These are phyloP conservation scores for Obelidium mucronatum DNA, from an alignment of 192 early-diverging fungal species.

Conservation along the genomic window DNA sequence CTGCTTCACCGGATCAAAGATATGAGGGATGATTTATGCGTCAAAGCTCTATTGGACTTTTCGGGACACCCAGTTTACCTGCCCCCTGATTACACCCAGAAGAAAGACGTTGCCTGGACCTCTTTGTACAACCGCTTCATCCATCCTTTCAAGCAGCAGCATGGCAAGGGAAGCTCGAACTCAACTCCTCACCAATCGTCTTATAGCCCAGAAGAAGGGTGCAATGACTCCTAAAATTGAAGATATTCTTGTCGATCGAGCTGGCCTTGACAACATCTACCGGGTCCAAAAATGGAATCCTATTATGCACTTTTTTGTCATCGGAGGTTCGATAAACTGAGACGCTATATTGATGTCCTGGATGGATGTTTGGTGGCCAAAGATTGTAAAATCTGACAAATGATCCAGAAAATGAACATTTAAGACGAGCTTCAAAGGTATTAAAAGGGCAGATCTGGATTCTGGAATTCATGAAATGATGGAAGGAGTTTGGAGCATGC, in stretches of 20 bases:
- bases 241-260: background rate
- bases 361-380: constrained; percentile 20
- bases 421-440: no score
- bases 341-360: constrained; percentile 15
- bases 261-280: constrained; percentile 2
- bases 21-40: background rate
- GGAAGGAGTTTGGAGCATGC: no score
- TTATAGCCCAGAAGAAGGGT: background rate
- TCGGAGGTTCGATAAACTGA: background rate
- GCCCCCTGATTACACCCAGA: background rate
- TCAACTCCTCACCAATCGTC: background rate
- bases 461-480: no score
- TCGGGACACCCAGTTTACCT: background rate
- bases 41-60: constrained; percentile 10
- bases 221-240: background rate
- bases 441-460: no score
- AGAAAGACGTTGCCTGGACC: background rate
- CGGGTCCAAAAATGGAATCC: constrained; percentile 16
- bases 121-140: constrained; percentile 13
- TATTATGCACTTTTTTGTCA: background rate
- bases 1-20: background rate
- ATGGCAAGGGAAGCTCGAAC: background rate
- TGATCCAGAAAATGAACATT: no score
- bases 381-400: no score
- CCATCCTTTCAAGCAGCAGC: no score